A percentile compares a stretch with the other conserved stretches of the same genome.
phyloP scores from a whole-genome alignment of 352 stramenopile genomes.

The Phytophthora multivora region DNA sequence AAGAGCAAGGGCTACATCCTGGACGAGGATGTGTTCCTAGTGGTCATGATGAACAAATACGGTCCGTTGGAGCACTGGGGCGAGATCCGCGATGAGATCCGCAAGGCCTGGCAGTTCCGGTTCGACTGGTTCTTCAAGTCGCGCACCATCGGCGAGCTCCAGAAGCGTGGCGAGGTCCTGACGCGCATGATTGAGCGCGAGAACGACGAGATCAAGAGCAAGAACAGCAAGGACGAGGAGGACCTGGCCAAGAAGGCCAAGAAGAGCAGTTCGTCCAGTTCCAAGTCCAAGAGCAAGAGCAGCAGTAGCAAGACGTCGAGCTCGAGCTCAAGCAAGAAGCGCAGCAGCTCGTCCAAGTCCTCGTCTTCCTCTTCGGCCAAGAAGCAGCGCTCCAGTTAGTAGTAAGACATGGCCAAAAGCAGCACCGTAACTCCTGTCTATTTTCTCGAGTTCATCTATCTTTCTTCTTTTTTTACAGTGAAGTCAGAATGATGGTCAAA shows the following conservation, averaged over 20 bases:
- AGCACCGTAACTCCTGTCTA: constrained; percentile 29
- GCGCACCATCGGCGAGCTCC: constrained; percentile 95
- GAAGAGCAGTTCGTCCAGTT: constrained; percentile 68
- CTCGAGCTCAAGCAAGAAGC: constrained; percentile 72
- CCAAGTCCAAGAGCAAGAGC: constrained; percentile 62
- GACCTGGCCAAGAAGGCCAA: constrained; percentile 83
- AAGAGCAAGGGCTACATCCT: constrained; percentile 96
- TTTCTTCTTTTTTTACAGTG: constrained; percentile 1
- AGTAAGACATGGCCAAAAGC: constrained; percentile 15
- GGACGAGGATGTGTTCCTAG: constrained; percentile 98
- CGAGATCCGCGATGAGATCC: constrained; percentile 97
- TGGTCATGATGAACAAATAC: constrained; percentile 99
- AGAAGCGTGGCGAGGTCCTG: constrained; percentile 96
- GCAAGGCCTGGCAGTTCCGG: constrained; percentile 97
- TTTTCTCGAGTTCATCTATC: constrained; percentile 27
- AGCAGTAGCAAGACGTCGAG: constrained; percentile 63
- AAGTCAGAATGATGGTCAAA: constrained; percentile 11
- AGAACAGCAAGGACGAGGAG: constrained; percentile 73
- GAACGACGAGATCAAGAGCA: constrained; percentile 89
- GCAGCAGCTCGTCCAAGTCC: constrained; percentile 66
- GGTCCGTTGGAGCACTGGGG: constrained; percentile 96
- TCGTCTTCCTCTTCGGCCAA: constrained; percentile 54
- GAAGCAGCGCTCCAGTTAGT: constrained; percentile 73
- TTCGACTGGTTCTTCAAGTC: constrained; percentile 99
- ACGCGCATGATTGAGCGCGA: constrained; percentile 96